A percentile compares a stretch with the other conserved stretches of the same genome.
Evolutionary conservation across 768 basidiomycete species (phyloP).

Genomic region (Melanogaster broomeanus): DNA sequence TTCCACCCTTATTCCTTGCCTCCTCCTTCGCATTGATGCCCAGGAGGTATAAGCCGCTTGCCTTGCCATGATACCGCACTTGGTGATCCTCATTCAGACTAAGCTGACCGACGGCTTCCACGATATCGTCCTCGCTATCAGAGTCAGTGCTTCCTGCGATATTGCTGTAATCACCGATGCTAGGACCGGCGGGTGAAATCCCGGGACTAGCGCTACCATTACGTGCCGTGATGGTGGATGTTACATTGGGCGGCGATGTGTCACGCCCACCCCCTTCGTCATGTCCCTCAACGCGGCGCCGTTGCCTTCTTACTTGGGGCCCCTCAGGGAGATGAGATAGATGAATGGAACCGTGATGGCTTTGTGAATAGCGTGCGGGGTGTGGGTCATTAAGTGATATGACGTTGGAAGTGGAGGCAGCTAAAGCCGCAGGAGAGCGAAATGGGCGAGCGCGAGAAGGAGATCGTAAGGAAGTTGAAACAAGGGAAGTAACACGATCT

Average conservation of each 20-base stretch:
- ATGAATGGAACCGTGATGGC: slow-evolving; percentile 13
- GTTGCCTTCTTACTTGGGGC: slow-evolving; percentile 45
- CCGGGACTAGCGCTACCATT: slow-evolving; percentile 20
- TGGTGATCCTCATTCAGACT: slow-evolving; percentile 87
- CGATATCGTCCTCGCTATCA: slow-evolving; percentile 47
- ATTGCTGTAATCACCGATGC: slow-evolving; percentile 22
- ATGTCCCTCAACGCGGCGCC: slow-evolving; percentile 45
- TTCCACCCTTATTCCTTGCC: slow-evolving; percentile 70
- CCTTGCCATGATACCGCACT: slow-evolving; percentile 85
- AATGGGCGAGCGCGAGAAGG: neutral
- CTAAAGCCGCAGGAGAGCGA: neutral
- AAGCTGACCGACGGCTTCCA: slow-evolving; percentile 81
- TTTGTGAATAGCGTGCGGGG: slow-evolving; percentile 1
- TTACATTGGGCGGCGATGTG: slow-evolving; percentile 11
- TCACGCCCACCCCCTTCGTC: slow-evolving; percentile 4
- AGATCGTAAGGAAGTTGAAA: slow-evolving; percentile 16
- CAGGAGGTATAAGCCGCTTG: slow-evolving; percentile 76
- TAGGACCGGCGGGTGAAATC: slow-evolving; percentile 15
- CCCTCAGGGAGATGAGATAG: slow-evolving; percentile 14
- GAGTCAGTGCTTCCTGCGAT: slow-evolving; percentile 34
- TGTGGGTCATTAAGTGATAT: slow-evolving; percentile 17
- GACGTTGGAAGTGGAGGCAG: neutral
- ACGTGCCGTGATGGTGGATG: slow-evolving; percentile 4
- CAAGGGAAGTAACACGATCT: slow-evolving; percentile 50
- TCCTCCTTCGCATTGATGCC: slow-evolving; percentile 61